Percentiles rank a stretch among this genome's conserved stretches.
phyloP scores from a whole-genome alignment of 2,329 filamentous ascomycete species.

The Emmonsiellopsis sp. region DNA sequence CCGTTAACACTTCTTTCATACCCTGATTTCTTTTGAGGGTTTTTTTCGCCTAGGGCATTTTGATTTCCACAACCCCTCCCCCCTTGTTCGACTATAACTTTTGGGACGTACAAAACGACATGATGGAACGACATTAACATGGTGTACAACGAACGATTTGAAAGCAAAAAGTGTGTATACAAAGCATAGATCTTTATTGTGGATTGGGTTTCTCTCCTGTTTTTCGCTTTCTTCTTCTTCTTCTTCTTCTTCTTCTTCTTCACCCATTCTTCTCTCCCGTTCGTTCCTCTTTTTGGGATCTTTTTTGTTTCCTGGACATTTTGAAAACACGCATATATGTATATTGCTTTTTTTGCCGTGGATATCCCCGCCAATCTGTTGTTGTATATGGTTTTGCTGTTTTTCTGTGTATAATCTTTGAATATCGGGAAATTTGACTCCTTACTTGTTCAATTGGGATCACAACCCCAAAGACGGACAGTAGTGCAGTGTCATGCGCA shows the following conservation, averaged over 20 bases:
- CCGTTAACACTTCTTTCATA: neutral
- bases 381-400: constrained; percentile 13
- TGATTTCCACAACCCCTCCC: neutral
- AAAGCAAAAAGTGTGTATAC: neutral
- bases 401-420: neutral
- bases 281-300: neutral
- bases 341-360: neutral
- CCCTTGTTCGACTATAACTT: neutral
- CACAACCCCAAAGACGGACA: neutral
- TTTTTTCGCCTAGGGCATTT: neutral
- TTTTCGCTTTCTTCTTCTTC: neutral
- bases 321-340: neutral
- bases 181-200: neutral
- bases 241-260: neutral
- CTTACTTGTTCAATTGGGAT: neutral
- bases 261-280: neutral
- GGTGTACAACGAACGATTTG: neutral
- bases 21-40: neutral
- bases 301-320: neutral
- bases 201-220: neutral
- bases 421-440: neutral
- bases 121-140: neutral
- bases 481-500: neutral
- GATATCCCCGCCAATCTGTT: constrained; percentile 4
- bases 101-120: neutral